phyloP scores from a whole-genome alignment of 768 basidiomycete genomes.

The Xerocomus spinulosus region DNA sequence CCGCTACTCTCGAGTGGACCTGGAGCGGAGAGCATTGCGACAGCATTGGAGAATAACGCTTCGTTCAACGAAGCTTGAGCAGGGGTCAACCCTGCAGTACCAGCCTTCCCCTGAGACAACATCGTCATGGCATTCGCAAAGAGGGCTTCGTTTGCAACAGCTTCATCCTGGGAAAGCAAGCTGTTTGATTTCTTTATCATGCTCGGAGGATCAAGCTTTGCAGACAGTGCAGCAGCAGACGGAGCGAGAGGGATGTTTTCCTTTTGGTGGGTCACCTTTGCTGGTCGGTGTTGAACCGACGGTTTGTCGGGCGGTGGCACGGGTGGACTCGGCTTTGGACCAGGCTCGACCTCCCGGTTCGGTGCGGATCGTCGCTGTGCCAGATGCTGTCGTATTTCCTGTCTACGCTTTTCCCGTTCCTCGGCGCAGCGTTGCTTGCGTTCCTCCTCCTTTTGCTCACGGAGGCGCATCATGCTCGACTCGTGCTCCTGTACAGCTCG shows the following conservation, averaged over 20 bases:
- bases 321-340: slow-evolving; percentile 10
- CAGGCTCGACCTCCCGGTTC: slow-evolving; percentile 15
- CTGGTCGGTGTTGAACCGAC: slow-evolving; percentile 9
- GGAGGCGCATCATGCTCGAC: slow-evolving; percentile 29
- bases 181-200: slow-evolving; percentile 26
- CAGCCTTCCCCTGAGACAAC: slow-evolving; percentile 15
- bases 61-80: slow-evolving; percentile 25
- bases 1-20: slow-evolving; percentile 3
- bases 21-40: slow-evolving; percentile 11
- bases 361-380: slow-evolving; percentile 18
- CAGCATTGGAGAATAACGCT: slow-evolving; percentile 21
- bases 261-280: slow-evolving; percentile 23
- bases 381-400: slow-evolving; percentile 18
- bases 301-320: slow-evolving; percentile 14
- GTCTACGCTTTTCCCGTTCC: slow-evolving; percentile 25
- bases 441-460: slow-evolving; percentile 31
- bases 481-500: slow-evolving; percentile 31
- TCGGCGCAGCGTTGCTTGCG: slow-evolving; percentile 28
- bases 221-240: slow-evolving; percentile 1
- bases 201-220: slow-evolving; percentile 21
- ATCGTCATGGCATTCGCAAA: slow-evolving; percentile 23
- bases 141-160: slow-evolving; percentile 21
- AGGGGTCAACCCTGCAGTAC: slow-evolving; percentile 8
- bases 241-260: slow-evolving; percentile 21
- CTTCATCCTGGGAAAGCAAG: slow-evolving; percentile 23